Base-by-base conservation (phyloP, 805 yeast species). In the Sugiyamaella lignohabitans region DNA sequence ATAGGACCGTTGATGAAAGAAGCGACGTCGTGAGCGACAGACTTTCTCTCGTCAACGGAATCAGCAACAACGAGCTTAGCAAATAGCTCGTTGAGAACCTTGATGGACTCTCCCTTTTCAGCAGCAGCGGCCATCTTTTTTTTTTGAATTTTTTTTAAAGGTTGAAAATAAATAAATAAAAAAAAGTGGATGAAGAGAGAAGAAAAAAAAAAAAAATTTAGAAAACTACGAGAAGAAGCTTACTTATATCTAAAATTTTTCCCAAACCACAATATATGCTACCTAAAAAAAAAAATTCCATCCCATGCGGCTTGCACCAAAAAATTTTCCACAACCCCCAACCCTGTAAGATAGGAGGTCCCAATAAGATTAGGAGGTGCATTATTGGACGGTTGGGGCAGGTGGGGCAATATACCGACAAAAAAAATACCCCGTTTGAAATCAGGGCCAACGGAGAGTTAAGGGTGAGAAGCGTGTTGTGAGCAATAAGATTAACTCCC, bases 1-100 rank as follows among this genome's bases (percentile, higher is more conserved):
- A 89, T 88, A 66, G 91, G 86, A 60, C 96, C 94, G 74, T 91
- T 91, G 72, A 93, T 79, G 78, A 93, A 89, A 54, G 93, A 78
- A 57, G 98, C 80, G 63, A 93, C 86, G 68, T 86, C 87, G 63
- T 84, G 69, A 65, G 96, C 93, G 68, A 94, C 89, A 66, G 78
- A 81, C 53, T 79, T 81, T 70, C 89, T 81, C 67, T 80, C 82
- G 63, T 87, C 96, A 39, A 62, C 62, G 50, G 82, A 70, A 60
- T 84, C 66, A 63, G 98, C 95, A 69, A 93, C 87, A 67, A 91
- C 72, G 66, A 93, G 80, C 78, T 87, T 87, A 73, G 83, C 77
- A 76, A 93, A 87, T 68, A 93, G 84, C 76, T 93, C 96, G 69
- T 83, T 76, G 71, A 91, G 84, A 72, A 89, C 96, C 74, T 88